Base-by-base conservation (phyloP, 805 yeast genomes). In the Metschnikowia noctiluminum region DNA sequence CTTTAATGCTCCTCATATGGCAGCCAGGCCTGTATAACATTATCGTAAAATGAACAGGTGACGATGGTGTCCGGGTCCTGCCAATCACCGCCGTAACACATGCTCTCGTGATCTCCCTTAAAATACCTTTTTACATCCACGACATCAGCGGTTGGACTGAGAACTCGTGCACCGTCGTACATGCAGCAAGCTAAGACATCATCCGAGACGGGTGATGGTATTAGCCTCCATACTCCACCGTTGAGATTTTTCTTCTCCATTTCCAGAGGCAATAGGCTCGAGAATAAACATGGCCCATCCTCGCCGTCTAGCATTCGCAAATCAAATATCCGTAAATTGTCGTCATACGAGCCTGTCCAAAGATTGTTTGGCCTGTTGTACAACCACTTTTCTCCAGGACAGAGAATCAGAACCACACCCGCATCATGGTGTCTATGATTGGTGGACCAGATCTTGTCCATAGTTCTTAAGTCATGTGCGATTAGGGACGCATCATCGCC, bases 31-130 rank as follows among this genome's bases (percentile, higher is more conserved):
- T 91, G 96, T 2, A 92, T 77, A 15, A 87, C 80, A 46, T 80
- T 79, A 64, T 92, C 99, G 69, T 92, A 92, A 64, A 92, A 92
- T 47, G 97, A 89, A 64, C 97, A 92, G 1, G 97, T 90, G 2
- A 81, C 85, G 7, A 86, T 79, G 5, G 63, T 56, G 1, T 65
- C 64, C 7, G 74, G 80, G 1, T 61, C 60, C 12, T 74, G 66
- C 96, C 97, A 91, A 61, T 87, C 96, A 5, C 96, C 97, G 0
- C 98, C 99, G 61, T 92, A 92, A 47, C 92, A 91, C 89, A 94
- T 92, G 51, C 97, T 89, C 43, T 82, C 84, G 62, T 92, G 98
- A 30, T 85, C 87, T 11, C 77, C 75, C 59, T 84, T 84, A 62
- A 80, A 78, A 48, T 74, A 77, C 27, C 71, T 69, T 2, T 50